Conservation (phyloP, 1,284 basidiomycete genomes). For the Wolfiporia cocos region DNA sequence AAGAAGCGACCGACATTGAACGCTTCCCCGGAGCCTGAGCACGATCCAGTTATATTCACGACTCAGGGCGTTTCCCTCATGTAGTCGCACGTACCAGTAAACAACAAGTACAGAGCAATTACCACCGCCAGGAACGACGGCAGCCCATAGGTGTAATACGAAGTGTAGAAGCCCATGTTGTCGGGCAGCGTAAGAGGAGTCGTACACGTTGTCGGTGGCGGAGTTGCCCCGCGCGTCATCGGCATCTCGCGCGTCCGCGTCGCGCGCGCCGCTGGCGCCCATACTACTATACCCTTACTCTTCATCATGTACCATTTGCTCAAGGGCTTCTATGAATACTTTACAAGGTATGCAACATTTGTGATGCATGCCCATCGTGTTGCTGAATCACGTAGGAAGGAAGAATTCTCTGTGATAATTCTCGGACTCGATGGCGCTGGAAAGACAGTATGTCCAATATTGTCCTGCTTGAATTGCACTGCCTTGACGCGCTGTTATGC, state of each 20-base stretch:
- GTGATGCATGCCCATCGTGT: too few relatives aligned
- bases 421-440: conserved; percentile 87
- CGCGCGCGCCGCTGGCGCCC: too few relatives aligned
- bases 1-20: conserved; percentile 94
- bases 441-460: conserved; percentile 72
- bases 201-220: too few relatives aligned
- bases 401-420: conserved; percentile 91
- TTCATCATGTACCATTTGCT: conserved; percentile 83
- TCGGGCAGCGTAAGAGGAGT: conserved; percentile 9
- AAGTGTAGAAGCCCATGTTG: conserved; percentile 37
- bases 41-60: neutral
- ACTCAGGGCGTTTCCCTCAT: neutral
- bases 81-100: conserved; percentile 61
- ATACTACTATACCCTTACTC: too few relatives aligned
- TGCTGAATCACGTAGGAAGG: conserved; percentile 52
- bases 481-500: conserved; percentile 1
- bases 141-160: conserved; percentile 63
- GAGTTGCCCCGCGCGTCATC: too few relatives aligned
- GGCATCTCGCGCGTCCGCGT: too few relatives aligned
- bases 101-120: conserved; percentile 79
- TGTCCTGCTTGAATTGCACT: conserved; percentile 1
- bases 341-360: conserved; percentile 79
- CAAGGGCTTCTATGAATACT: conserved; percentile 82
- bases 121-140: conserved; percentile 58
- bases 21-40: conserved; percentile 75